Conservation (phyloP, 208 protist genomes). For the Crithidia thermophila region DNA sequence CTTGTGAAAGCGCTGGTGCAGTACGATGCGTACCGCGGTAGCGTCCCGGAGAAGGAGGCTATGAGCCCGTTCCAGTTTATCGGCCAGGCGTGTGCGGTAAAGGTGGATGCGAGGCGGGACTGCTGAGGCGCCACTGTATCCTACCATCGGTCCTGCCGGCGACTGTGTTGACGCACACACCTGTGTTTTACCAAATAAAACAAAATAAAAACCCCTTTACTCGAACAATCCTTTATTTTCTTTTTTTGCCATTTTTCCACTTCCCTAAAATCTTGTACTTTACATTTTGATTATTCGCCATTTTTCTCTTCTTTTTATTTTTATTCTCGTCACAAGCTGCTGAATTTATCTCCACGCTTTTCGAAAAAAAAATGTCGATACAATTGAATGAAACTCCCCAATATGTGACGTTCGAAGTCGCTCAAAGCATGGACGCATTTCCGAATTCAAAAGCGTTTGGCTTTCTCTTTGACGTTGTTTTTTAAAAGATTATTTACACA, state of each 20-base stretch:
- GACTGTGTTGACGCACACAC: too few species aligned
- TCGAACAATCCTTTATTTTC: background rate
- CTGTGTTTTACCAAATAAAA: too few species aligned
- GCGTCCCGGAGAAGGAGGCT: slow-evolving; percentile 3
- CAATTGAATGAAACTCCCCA: too few species aligned
- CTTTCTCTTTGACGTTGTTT: too few species aligned
- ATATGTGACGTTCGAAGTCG: too few species aligned
- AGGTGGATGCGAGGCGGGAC: too few species aligned
- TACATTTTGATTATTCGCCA: background rate
- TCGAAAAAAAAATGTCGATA: too few species aligned
- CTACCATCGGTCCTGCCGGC: too few species aligned
- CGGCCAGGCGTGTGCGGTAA: background rate
- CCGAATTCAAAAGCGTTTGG: too few species aligned
- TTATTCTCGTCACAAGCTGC: background rate
- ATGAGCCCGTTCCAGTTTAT: slow-evolving; percentile 15
- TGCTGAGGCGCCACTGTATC: background rate
- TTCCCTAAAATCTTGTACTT: background rate
- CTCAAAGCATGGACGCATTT: too few species aligned
- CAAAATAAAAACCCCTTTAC: background rate
- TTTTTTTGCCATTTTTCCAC: background rate
- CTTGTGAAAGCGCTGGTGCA: slow-evolving; percentile 31
- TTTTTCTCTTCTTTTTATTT: slow-evolving; percentile 4
- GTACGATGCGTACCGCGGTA: slow-evolving; percentile 18
- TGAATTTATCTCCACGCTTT: background rate
- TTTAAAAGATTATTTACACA: too few species aligned